These are phyloP conservation scores for Geotrichum citri-aurantii DNA, from an alignment of 1,139 yeast species.

Conservation along the genomic window DNA sequence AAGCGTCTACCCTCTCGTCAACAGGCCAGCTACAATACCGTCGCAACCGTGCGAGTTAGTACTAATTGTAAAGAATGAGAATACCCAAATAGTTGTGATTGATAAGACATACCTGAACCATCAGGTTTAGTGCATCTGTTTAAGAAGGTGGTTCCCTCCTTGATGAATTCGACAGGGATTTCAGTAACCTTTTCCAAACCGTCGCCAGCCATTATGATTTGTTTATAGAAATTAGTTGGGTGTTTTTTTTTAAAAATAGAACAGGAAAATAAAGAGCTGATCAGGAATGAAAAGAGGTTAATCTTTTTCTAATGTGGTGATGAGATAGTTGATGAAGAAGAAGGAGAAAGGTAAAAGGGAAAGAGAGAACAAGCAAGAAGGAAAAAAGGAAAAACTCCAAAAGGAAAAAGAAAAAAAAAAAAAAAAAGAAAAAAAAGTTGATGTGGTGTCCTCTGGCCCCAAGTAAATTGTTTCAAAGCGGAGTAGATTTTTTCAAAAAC, in stretches of 20 bases:
- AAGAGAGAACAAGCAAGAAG: not conserved
- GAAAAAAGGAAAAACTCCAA: not conserved
- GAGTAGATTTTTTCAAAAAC: not conserved
- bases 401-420: not conserved
- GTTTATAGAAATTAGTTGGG: not conserved
- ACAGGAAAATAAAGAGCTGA: not conserved
- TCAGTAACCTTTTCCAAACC: constrained; percentile 74
- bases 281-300: not conserved
- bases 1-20: not conserved
- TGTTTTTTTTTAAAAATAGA: not conserved
- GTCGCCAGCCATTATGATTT: constrained; percentile 28
- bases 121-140: constrained; percentile 92
- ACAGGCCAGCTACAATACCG: not conserved
- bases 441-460: not conserved
- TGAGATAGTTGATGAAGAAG: not conserved
- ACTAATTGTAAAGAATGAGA: not conserved
- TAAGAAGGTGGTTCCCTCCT: constrained; percentile 84
- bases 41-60: not conserved
- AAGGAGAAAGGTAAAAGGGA: not conserved
- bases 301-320: not conserved
- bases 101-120: constrained; percentile 53
- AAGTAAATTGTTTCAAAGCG: not conserved
- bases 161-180: constrained; percentile 84
- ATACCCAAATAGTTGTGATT: not conserved
- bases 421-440: not conserved